These are phyloP conservation scores for Lipomyces starkeyi DNA, from an alignment of 805 yeast species.

Conservation along the genomic window DNA sequence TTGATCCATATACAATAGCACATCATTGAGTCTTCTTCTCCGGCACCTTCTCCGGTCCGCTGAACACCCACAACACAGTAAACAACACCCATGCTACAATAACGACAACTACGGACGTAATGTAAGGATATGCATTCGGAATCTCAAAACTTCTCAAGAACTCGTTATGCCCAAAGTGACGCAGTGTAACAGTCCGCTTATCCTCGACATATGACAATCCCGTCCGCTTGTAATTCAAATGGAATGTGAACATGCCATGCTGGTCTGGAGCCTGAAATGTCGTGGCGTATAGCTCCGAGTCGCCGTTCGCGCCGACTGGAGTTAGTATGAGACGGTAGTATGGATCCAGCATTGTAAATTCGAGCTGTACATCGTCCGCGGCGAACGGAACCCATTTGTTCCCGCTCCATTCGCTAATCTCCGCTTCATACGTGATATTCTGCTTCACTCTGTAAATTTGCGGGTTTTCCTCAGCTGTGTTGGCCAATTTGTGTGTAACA, in stretches of 20 bases:
- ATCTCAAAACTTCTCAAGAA: constrained; percentile 92
- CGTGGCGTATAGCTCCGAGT: constrained; percentile 53
- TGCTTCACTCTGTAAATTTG: constrained; percentile 75
- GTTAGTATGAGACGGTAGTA: constrained; percentile 79
- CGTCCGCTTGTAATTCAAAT: constrained; percentile 74
- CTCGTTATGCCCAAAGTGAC: constrained; percentile 96
- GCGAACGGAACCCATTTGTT: constrained; percentile 73
- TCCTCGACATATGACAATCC: constrained; percentile 75
- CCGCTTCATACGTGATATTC: constrained; percentile 58
- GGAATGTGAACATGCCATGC: constrained; percentile 93
- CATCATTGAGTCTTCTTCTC: constrained; percentile 21
- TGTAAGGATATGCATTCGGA: constrained; percentile 90
- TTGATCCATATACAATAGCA: constrained; percentile 1
- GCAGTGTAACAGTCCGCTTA: constrained; percentile 74
- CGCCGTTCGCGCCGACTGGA: constrained; percentile 50
- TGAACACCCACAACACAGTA: constrained; percentile 57
- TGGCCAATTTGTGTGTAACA: constrained; percentile 60
- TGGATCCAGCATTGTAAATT: constrained; percentile 91
- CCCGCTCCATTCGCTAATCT: constrained; percentile 53
- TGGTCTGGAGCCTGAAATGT: constrained; percentile 86
- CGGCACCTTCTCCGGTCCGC: constrained; percentile 11
- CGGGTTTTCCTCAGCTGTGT: constrained; percentile 45
- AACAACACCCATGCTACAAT: constrained; percentile 78
- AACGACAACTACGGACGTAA: constrained; percentile 72
- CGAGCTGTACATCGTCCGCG: constrained; percentile 73